Evolutionary conservation across 768 basidiomycete species (phyloP).

Genomic region (Lactarius quietus): DNA sequence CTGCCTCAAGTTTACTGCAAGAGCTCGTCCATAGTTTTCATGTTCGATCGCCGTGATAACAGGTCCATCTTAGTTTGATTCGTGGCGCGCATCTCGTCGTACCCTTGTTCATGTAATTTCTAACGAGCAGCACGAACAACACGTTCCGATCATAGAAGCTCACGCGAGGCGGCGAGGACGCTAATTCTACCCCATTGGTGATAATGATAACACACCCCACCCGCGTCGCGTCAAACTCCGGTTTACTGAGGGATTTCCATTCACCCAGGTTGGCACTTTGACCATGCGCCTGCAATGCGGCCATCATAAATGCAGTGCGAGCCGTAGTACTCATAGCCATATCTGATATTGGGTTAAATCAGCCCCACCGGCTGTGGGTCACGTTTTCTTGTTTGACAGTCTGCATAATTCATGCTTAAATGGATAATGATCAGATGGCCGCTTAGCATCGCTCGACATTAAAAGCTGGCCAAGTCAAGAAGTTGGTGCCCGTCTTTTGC

Average conservation of each 20-base stretch:
- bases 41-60: no score
- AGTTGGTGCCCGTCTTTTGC: neutral
- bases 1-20: no score
- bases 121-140: no score
- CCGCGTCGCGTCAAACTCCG: neutral
- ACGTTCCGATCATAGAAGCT: no score
- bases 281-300: neutral
- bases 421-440: neutral
- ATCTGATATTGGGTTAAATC: neutral
- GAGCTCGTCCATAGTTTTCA: no score
- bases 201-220: neutral
- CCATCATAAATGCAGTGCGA: neutral
- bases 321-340: neutral
- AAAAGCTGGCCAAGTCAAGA: neutral
- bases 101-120: neutral
- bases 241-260: neutral
- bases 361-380: neutral
- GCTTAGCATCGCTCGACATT: no score
- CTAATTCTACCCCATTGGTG: neutral
- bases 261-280: neutral
- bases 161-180: no score
- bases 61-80: neutral
- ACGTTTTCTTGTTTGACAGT: no score
- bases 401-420: neutral
- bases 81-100: no score